phyloP scores from a whole-genome alignment of 1,284 basidiomycete species.

The Cutaneotrichosporon sp. region DNA sequence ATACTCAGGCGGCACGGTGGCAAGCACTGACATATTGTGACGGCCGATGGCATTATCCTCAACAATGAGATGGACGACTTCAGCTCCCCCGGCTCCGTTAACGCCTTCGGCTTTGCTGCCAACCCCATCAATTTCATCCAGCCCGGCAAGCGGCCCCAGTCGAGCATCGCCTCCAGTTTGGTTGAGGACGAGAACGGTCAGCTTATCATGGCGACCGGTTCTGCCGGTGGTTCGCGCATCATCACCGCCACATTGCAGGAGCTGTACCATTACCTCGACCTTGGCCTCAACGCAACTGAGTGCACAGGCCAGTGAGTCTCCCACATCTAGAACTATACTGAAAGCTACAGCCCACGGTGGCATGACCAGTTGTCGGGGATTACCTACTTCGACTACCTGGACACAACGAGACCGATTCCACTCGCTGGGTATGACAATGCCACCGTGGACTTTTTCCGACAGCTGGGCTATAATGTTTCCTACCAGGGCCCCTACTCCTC shows the following conservation, averaged over 20 bases:
- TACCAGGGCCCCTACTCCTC: conserved; percentile 29
- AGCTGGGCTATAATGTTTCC: conserved; percentile 49
- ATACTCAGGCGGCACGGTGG: too few relatives aligned
- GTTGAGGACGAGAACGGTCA: conserved; percentile 49
- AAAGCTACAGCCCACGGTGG: conserved; percentile 48
- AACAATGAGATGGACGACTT: conserved; percentile 56
- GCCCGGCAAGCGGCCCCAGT: conserved; percentile 53
- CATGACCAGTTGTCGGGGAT: conserved; percentile 53
- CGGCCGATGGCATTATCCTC: conserved; percentile 37
- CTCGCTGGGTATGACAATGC: conserved; percentile 50
- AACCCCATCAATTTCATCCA: conserved; percentile 51
- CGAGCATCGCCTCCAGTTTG: conserved; percentile 51
- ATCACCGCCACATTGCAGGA: conserved; percentile 55
- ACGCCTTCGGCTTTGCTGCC: conserved; percentile 52
- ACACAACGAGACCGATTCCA: conserved; percentile 22
- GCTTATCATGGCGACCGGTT: conserved; percentile 49
- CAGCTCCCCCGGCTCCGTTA: conserved; percentile 40
- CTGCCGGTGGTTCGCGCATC: conserved; percentile 54
- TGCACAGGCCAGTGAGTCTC: conserved; percentile 30
- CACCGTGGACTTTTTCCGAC: conserved; percentile 44
- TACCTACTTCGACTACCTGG: conserved; percentile 48
- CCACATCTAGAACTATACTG: neutral
- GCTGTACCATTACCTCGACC: conserved; percentile 42
- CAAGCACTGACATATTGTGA: too few relatives aligned
- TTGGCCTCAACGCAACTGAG: conserved; percentile 36